Percentiles rank a stretch among this genome's conserved stretches.
Conservation (phyloP, 2,329 filamentous ascomycete species). For the Hypoxylon sp. region DNA sequence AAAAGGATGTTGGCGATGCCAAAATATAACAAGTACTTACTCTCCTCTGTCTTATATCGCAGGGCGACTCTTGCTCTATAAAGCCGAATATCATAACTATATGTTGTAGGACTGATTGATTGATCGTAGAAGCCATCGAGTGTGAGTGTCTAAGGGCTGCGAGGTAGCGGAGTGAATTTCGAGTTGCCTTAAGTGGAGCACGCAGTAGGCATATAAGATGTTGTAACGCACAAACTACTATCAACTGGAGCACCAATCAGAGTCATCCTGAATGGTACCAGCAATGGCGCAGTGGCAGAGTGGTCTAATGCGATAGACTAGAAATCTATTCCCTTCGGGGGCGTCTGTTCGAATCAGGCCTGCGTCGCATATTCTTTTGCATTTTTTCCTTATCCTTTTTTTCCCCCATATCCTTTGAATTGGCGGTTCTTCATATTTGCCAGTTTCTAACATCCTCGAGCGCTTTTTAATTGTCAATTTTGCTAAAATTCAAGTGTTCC, state of each 20-base stretch:
- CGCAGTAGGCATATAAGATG: background rate
- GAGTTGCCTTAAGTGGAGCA: background rate
- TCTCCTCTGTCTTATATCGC: too few relatives aligned
- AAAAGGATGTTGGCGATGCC: background rate
- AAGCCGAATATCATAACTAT: too few relatives aligned
- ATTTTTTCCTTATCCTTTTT: background rate
- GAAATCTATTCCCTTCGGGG: conserved; percentile 23
- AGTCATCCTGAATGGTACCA: background rate
- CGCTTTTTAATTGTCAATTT: background rate
- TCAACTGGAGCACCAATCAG: background rate
- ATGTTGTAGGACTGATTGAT: too few relatives aligned
- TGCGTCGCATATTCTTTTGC: conserved; percentile 4
- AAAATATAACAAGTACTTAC: background rate
- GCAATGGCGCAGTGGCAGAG: conserved; percentile 20
- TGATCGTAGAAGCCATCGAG: background rate
- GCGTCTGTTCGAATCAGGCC: conserved; percentile 28
- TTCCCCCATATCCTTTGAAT: background rate
- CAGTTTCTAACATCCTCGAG: too few relatives aligned
- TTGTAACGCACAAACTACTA: background rate
- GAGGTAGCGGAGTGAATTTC: background rate
- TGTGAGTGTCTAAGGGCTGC: background rate
- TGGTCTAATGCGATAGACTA: conserved; percentile 24
- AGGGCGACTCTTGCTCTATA: too few relatives aligned
- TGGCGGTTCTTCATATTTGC: background rate
- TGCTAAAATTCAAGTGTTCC: too few relatives aligned